phyloP scores from a whole-genome alignment of 768 basidiomycete species.

The Pleurotus tuoliensis region DNA sequence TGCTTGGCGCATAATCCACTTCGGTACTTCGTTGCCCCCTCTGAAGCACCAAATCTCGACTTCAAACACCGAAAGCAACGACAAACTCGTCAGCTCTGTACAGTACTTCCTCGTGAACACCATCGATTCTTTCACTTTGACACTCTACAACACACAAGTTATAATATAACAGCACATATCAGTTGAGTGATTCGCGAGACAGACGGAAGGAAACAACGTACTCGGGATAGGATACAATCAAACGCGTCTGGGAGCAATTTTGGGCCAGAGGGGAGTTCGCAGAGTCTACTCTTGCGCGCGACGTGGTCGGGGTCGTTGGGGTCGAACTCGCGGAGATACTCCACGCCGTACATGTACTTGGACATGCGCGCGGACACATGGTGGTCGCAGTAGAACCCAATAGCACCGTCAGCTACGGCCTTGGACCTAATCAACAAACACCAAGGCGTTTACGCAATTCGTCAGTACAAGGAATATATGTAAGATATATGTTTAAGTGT shows the following conservation, averaged over 20 bases:
- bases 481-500: slow-evolving; percentile 48
- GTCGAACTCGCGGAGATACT: slow-evolving; percentile 69
- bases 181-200: too few relatives aligned
- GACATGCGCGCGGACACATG: slow-evolving; percentile 80
- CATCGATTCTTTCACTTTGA: slow-evolving; percentile 80
- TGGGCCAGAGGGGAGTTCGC: slow-evolving; percentile 75
- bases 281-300: slow-evolving; percentile 58
- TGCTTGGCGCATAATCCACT: slow-evolving; percentile 67
- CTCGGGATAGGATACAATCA: slow-evolving; percentile 72
- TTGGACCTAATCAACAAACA: slow-evolving; percentile 55
- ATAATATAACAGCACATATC: not conserved
- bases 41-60: slow-evolving; percentile 84
- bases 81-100: slow-evolving; percentile 73
- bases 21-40: slow-evolving; percentile 65
- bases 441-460: not conserved
- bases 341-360: slow-evolving; percentile 80
- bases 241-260: slow-evolving; percentile 79
- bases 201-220: slow-evolving; percentile 25
- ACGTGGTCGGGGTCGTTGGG: slow-evolving; percentile 62
- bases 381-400: slow-evolving; percentile 83
- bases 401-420: slow-evolving; percentile 80
- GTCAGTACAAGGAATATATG: too few relatives aligned
- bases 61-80: slow-evolving; percentile 75
- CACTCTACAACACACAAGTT: slow-evolving; percentile 37
- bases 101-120: slow-evolving; percentile 82